These are phyloP conservation scores for Excoecaria cochinchinensis DNA, from an alignment of 345 rosid genomes.

Conservation along the genomic window DNA sequence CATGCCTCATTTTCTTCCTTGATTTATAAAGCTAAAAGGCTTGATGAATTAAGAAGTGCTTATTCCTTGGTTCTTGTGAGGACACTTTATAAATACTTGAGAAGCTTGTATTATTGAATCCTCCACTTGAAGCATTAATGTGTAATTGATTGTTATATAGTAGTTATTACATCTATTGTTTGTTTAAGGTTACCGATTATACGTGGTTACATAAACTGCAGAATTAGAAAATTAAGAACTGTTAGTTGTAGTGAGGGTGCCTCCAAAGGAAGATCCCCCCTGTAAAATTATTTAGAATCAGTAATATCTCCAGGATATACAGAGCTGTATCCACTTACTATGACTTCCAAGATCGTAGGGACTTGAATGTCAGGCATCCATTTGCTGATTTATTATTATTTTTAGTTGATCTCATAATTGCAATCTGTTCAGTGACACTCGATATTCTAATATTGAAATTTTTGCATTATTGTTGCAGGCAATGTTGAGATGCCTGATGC, in stretches of 20 bases:
- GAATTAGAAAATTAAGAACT: neutral
- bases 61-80: neutral
- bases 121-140: neutral
- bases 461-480: constrained; percentile 46
- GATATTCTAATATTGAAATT: neutral
- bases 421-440: neutral
- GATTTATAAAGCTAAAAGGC: neutral
- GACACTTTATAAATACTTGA: neutral
- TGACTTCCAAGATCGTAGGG: neutral
- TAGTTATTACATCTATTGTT: neutral
- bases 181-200: neutral
- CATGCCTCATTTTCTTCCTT: neutral
- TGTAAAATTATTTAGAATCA: neutral
- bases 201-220: neutral
- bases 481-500: constrained; percentile 85
- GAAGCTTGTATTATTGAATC: neutral
- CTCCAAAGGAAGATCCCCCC: neutral
- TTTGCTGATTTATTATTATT: neutral
- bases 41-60: neutral
- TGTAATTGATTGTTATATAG: neutral
- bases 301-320: neutral
- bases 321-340: neutral
- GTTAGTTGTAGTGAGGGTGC: neutral
- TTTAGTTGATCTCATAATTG: neutral
- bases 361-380: neutral